Conservation (phyloP, 768 basidiomycete species). For the Boletales sp. region DNA sequence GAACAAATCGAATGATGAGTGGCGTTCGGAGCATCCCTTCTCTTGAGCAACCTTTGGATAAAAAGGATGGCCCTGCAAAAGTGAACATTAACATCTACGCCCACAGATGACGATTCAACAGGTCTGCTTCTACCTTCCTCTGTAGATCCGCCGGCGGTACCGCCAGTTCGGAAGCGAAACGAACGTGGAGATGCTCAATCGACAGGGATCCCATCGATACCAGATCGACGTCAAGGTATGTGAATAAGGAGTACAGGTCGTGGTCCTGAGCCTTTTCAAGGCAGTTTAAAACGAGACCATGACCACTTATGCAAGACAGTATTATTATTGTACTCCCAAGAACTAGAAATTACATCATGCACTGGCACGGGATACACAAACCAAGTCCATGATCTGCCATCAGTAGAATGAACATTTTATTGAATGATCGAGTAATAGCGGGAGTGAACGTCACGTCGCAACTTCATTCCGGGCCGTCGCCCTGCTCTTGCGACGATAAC, state of each 20-base stretch:
- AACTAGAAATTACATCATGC: slow-evolving; percentile 11
- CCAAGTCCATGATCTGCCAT: slow-evolving; percentile 3
- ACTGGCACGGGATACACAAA: slow-evolving; percentile 3
- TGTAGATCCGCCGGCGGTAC: slow-evolving; percentile 31
- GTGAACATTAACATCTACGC: no score
- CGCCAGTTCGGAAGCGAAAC: slow-evolving; percentile 30
- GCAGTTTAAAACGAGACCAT: slow-evolving; percentile 9
- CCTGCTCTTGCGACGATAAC: slow-evolving; percentile 3
- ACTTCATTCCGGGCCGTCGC: neutral
- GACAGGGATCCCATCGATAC: slow-evolving; percentile 21
- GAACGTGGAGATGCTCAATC: slow-evolving; percentile 23
- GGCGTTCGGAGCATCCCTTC: slow-evolving; percentile 32
- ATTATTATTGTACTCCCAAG: neutral
- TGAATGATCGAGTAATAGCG: neutral
- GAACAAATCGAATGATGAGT: slow-evolving; percentile 34
- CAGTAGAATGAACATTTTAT: neutral
- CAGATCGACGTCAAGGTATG: slow-evolving; percentile 7
- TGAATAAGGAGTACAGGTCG: neutral
- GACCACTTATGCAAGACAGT: no score
- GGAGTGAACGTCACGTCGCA: neutral
- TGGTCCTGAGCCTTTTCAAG: neutral
- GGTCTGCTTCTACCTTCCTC: slow-evolving; percentile 22
- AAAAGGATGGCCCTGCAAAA: slow-evolving; percentile 21
- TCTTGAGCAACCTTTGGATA: slow-evolving; percentile 42
- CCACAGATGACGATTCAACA: no score